Evolutionary conservation across 441 rosid genomes (phyloP), one percentile per base, ranked within the genome.

Genomic region (Theobroma grandiflorum): DNA sequence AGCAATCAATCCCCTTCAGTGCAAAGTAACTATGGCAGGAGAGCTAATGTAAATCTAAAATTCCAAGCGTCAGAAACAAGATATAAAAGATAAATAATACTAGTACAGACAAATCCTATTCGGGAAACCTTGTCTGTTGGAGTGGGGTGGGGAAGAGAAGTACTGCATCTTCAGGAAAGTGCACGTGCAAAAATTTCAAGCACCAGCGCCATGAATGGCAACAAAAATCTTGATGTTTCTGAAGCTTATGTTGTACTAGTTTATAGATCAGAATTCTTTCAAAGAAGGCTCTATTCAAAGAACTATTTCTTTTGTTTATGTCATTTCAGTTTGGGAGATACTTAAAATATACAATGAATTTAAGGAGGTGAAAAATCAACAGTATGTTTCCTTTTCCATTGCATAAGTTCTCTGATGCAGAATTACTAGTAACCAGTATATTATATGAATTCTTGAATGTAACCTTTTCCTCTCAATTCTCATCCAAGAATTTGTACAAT

Each of bases 401-500:
- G 42, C 8, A n/a, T 8, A 37, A 35, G 16, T 50, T 69, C 10
- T 47, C 35, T 2, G 14, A 8, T 58, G 8, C n/a, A 33, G n/a
- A 4, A 26, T 26, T 26, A 26, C 31, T 26, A 26, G 31, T 26
- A 52, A 31, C 20, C 5, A 20, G 72, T 72, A 35, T 52, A 2
- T 72, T 16, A 47, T 20, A 40, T n/a, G 52, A 57, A 58, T 11
- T 38, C 6, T 40, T n/a, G 31, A 38, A 20, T 72, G 35, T 38
- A 42, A 59, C 65, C 7, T 2, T 76, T 81, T 65, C 22, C n/a
- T 26, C 67, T 84, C 78, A 85, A 77, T 78, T 63, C 70, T 87
- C 79, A 43, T 90, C 91, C 79, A 84, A 78, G 58, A 79, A 81
- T 76, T 85, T 87, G 80, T 84, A 78, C 20, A 86, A 35, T 5